Percentiles rank a stretch among this genome's conserved stretches.
Evolutionary conservation across 2,329 filamentous ascomycete species (phyloP).

Genomic region (Sporothrix pallida): DNA sequence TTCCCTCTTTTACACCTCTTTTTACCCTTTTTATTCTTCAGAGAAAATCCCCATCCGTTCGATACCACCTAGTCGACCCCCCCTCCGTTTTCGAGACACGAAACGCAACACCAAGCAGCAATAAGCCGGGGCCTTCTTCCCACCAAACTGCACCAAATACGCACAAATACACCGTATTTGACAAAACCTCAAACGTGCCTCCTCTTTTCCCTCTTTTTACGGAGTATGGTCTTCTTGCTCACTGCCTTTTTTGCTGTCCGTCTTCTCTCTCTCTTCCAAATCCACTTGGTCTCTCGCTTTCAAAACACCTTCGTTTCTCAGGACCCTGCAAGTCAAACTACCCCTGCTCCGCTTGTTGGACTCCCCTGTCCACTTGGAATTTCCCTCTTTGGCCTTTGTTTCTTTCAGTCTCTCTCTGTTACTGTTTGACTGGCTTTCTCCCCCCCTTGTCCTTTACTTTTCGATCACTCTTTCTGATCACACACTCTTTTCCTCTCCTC

Average conservation of each 20-base stretch:
- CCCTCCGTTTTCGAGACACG: constrained; percentile 47
- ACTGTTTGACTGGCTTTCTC: not conserved
- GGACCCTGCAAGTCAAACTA: not conserved
- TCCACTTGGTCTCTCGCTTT: constrained; percentile 11
- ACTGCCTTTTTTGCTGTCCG: not conserved
- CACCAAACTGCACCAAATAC: not conserved
- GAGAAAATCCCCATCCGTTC: constrained; percentile 22
- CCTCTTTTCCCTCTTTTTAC: not conserved
- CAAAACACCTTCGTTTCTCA: constrained; percentile 19
- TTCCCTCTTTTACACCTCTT: not conserved
- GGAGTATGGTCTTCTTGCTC: too few relatives aligned
- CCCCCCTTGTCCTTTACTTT: constrained; percentile 27
- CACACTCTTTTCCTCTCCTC: constrained; percentile 15
- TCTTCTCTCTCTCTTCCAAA: constrained; percentile 21
- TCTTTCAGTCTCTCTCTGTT: constrained; percentile 4
- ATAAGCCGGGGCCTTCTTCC: constrained; percentile 13
- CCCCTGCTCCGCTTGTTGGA: constrained; percentile 17
- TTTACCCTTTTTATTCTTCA: not conserved
- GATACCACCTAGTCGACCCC: constrained; percentile 6
- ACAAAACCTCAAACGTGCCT: constrained; percentile 12
- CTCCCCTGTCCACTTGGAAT: not conserved
- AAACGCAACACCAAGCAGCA: constrained; percentile 47
- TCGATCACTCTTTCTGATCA: constrained; percentile 1
- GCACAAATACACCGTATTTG: not conserved
- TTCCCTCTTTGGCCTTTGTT: constrained; percentile 13